A percentile compares a stretch with the other conserved stretches of the same genome.
phyloP scores from a whole-genome alignment of 2,329 filamentous ascomycete species.

The Fusarium odoratissimum region DNA sequence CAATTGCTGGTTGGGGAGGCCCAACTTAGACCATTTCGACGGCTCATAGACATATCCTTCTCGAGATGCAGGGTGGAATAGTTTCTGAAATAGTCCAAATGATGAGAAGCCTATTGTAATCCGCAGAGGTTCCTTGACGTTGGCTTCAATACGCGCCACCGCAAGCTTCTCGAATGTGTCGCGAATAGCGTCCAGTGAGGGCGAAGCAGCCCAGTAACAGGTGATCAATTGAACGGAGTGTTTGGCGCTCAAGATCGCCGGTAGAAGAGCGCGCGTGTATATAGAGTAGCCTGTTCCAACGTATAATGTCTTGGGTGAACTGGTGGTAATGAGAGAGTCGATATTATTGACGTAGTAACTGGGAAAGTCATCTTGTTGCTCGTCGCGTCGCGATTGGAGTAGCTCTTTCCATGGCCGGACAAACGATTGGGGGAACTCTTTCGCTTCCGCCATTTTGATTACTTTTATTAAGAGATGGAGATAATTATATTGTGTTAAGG shows the following conservation, averaged over 20 bases:
- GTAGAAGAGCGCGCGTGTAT: constrained; percentile 66
- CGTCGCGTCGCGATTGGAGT: constrained; percentile 47
- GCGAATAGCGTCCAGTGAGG: constrained; percentile 67
- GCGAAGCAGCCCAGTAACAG: constrained; percentile 82
- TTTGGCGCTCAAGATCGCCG: constrained; percentile 69
- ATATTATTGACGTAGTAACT: constrained; percentile 59
- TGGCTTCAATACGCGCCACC: constrained; percentile 44
- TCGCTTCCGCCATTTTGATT: constrained; percentile 11
- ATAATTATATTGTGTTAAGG: neutral
- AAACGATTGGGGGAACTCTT: constrained; percentile 53
- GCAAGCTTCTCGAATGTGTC: constrained; percentile 71
- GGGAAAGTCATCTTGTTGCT: constrained; percentile 59
- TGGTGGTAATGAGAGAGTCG: constrained; percentile 61
- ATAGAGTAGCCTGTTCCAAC: constrained; percentile 70
- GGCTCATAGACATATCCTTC: constrained; percentile 71
- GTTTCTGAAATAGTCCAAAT: constrained; percentile 76
- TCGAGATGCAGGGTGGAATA: constrained; percentile 75
- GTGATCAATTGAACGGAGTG: constrained; percentile 80
- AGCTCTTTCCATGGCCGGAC: constrained; percentile 53
- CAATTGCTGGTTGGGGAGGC: constrained; percentile 67
- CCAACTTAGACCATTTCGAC: constrained; percentile 71
- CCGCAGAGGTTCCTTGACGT: constrained; percentile 56
- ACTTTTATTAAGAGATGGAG: neutral
- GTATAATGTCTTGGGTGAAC: constrained; percentile 60
- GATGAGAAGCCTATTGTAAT: constrained; percentile 84